phyloP scores from a whole-genome alignment of 441 rosid species.

The Bruguiera hainesii region DNA sequence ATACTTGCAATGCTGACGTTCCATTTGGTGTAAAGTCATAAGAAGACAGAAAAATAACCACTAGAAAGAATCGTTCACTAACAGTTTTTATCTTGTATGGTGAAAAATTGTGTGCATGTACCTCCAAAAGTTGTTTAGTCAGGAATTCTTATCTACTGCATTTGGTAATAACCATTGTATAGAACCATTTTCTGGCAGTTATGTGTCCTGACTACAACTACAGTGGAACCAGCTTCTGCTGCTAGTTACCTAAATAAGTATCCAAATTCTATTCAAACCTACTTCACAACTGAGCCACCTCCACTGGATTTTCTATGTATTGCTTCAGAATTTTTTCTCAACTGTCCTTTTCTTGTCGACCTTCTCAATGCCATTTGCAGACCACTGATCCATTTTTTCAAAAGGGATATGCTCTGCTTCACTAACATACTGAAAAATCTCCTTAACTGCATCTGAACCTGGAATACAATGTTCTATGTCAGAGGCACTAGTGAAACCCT shows the following conservation, averaged over 20 bases:
- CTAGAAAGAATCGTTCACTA: constrained; percentile 39
- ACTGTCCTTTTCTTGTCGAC: constrained; percentile 47
- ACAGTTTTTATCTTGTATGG: constrained; percentile 23
- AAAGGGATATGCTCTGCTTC: constrained; percentile 58
- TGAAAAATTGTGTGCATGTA: constrained; percentile 34
- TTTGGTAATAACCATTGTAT: constrained; percentile 28
- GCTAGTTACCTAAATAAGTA: constrained; percentile 34
- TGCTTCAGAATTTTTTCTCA: constrained; percentile 44
- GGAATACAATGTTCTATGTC: constrained; percentile 58
- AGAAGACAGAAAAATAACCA: constrained; percentile 32
- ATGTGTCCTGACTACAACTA: constrained; percentile 14
- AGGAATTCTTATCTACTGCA: constrained; percentile 30
- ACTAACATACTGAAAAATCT: constrained; percentile 54
- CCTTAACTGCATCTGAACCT: constrained; percentile 60
- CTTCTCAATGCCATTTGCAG: constrained; percentile 41
- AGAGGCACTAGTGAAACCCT: constrained; percentile 66
- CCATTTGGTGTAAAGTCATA: constrained; percentile 7
- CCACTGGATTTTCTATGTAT: constrained; percentile 39
- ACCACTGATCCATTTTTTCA: constrained; percentile 33
- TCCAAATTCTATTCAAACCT: constrained; percentile 49
- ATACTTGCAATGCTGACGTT: background rate
- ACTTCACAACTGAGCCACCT: constrained; percentile 57
- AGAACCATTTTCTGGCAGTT: constrained; percentile 30
- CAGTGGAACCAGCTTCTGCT: constrained; percentile 40
- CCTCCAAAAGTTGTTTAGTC: constrained; percentile 40